Evolutionary conservation across 371 early-diverging fungal species (phyloP), one percentile per base, ranked within the genome.

Genomic region (Catenaria anguillulae): DNA sequence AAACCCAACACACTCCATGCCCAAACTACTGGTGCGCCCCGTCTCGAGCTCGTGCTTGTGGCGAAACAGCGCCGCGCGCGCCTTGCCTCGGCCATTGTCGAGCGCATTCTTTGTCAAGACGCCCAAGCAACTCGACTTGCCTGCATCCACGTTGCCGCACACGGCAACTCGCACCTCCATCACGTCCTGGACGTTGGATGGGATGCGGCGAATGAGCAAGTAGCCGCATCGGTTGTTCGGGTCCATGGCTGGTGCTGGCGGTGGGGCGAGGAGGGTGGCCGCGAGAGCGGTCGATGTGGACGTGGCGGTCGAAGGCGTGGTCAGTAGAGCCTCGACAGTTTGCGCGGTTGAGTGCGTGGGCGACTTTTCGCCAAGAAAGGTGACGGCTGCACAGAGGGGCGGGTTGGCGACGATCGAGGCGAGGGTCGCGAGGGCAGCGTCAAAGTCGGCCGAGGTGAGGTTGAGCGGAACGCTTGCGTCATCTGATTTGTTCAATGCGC

Each of bases 31-130:
- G 19, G 93, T 93, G 48, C 94, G 74, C 17, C 93, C 94, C 1
- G 85, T 83, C 62, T 91, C 90, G n/a, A 90, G 75, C 65, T 93
- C 94, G 67, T 93, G 94, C 74, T 89, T 88, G 70, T 92, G 92
- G n/a, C 82, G 71, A 68, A 93, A 92, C 33, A 94, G 74, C 61
- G 87, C 88, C 34, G 89, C 77, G 31, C 95, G 84, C 6, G 92
- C 92, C 62, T 84, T 88, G 46, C 95, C 94, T 46, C 94, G 81
- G 24, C 94, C 94, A 71, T 94, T 93, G 71, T 94, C 94, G 56
- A 92, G 75, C 2, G 81, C 78, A 45, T 89, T 87, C 66, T 88
- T 89, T 17, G 93, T 92, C 60, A 94, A 67, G 6, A 92, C 92
- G 36, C 94, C 94, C 33, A 94, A 75, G 65, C 89, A 72, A 0